These are phyloP conservation scores for Russula sp. DNA, from an alignment of 768 basidiomycete genomes.

Conservation along the genomic window DNA sequence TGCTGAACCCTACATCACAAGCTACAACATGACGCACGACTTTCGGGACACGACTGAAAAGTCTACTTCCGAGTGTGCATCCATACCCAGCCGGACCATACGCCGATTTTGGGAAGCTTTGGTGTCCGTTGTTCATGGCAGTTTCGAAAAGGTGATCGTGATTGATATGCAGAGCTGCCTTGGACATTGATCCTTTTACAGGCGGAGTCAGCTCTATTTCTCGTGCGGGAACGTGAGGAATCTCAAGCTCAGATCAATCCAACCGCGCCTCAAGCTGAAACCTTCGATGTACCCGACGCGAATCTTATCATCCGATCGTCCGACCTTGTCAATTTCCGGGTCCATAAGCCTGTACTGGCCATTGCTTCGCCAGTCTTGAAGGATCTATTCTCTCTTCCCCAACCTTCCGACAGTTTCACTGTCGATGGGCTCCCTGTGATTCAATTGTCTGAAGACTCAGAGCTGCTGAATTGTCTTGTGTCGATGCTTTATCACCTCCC, in stretches of 20 bases:
- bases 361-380: constrained; percentile 5
- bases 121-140: neutral
- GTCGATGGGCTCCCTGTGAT: constrained; percentile 13
- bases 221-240: neutral
- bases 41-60: neutral
- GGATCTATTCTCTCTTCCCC: neutral
- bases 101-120: constrained; percentile 10
- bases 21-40: constrained; percentile 3
- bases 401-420: neutral
- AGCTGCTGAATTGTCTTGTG: neutral
- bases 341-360: constrained; percentile 8
- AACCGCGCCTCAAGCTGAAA: too few species aligned
- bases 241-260: neutral
- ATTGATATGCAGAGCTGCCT: too few species aligned
- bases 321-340: constrained; percentile 1
- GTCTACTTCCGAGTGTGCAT: neutral
- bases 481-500: constrained; percentile 6
- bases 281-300: neutral
- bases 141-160: constrained; percentile 1
- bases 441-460: neutral
- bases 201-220: too few species aligned
- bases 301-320: constrained; percentile 1
- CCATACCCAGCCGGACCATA: neutral
- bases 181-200: too few species aligned
- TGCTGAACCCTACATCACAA: neutral